A percentile compares a stretch with the other conserved stretches of the same genome.
Evolutionary conservation across 164 flowering plant species (phyloP).

Genomic region (Magnolia officinalis): DNA sequence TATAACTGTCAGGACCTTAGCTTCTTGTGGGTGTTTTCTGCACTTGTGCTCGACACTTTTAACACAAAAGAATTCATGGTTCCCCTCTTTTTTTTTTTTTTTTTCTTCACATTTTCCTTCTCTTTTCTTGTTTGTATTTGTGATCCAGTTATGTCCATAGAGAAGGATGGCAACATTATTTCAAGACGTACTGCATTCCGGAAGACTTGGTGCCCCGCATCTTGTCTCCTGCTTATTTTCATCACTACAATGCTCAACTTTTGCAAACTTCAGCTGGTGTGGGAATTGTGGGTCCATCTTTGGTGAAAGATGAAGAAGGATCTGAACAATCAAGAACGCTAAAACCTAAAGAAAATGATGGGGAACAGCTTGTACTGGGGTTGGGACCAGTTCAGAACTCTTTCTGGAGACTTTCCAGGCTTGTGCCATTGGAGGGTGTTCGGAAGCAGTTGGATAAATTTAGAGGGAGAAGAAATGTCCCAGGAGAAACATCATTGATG

Average conservation of each 20-base stretch:
- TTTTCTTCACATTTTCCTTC: not conserved
- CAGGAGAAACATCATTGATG: conserved; percentile 31
- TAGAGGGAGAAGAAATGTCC: conserved; percentile 37
- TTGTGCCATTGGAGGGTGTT: conserved; percentile 80
- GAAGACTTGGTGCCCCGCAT: conserved; percentile 96
- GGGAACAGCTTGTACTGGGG: conserved; percentile 83
- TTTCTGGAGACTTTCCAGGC: conserved; percentile 91
- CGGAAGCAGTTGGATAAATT: conserved; percentile 47
- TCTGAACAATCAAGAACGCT: conserved; percentile 31
- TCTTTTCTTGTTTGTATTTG: not conserved
- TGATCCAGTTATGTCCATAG: conserved; percentile 73
- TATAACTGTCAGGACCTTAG: not conserved
- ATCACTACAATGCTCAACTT: conserved; percentile 80
- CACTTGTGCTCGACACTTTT: not conserved
- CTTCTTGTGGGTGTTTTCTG: not conserved
- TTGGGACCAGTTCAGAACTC: conserved; percentile 88
- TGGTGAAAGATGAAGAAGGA: conserved; percentile 23
- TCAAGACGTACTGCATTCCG: conserved; percentile 97
- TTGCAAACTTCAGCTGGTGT: conserved; percentile 26
- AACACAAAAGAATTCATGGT: not conserved
- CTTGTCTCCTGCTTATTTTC: conserved; percentile 96
- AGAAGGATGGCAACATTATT: conserved; percentile 91
- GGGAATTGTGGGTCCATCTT: conserved; percentile 21
- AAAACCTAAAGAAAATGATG: conserved; percentile 45
- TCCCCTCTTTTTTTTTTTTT: not conserved